Conservation (phyloP, 2,329 filamentous ascomycete genomes). For the Xylariaceae sp. region DNA sequence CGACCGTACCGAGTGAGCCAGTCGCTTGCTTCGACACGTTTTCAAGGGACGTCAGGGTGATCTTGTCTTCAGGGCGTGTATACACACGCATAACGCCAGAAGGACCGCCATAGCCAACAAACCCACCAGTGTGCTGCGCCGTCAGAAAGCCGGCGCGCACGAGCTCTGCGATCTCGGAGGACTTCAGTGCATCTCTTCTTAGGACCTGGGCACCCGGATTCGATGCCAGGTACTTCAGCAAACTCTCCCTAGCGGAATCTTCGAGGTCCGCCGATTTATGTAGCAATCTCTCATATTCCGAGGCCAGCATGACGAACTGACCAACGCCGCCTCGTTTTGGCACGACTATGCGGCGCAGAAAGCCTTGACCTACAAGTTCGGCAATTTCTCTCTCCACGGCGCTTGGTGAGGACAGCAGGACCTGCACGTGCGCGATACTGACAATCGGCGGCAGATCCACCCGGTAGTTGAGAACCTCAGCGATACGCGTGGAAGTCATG, state of each 20-base stretch:
- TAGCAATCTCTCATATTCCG: constrained; percentile 51
- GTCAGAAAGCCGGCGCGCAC: constrained; percentile 65
- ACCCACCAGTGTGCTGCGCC: constrained; percentile 34
- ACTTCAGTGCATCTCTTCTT: constrained; percentile 26
- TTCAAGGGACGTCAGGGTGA: constrained; percentile 55
- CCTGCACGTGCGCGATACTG: constrained; percentile 60
- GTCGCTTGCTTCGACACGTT: constrained; percentile 60
- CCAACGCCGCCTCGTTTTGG: constrained; percentile 55
- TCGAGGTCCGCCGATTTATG: constrained; percentile 34
- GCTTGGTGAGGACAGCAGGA: constrained; percentile 58
- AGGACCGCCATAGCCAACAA: constrained; percentile 32
- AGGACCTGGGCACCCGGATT: constrained; percentile 45
- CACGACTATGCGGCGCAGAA: constrained; percentile 58
- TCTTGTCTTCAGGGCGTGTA: constrained; percentile 48
- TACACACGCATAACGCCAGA: constrained; percentile 37
- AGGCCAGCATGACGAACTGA: constrained; percentile 57
- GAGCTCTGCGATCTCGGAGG: constrained; percentile 41
- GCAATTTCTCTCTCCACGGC: constrained; percentile 62
- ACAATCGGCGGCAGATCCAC: constrained; percentile 57
- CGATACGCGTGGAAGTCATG: constrained; percentile 58
- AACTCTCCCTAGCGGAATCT: constrained; percentile 44
- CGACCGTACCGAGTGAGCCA: constrained; percentile 63
- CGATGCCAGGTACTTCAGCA: constrained; percentile 45
- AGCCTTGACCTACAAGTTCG: constrained; percentile 51
- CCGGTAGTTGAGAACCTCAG: constrained; percentile 59